Percentiles rank a stretch among this genome's conserved stretches.
Conservation (phyloP, 139 green algal species). For the Coelastrella sp. region DNA sequence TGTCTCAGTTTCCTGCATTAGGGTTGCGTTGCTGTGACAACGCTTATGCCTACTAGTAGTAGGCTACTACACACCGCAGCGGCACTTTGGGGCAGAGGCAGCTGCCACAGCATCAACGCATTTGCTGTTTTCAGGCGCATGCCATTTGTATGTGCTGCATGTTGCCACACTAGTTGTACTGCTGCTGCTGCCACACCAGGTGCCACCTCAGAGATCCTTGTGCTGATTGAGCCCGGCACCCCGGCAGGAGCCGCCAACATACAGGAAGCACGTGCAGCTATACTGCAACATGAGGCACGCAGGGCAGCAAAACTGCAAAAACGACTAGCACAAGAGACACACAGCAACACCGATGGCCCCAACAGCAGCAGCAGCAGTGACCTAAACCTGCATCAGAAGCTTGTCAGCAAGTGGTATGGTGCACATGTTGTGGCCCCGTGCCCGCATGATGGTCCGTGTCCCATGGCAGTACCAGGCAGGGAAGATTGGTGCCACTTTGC, state of each 20-base stretch:
- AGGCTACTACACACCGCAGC: too few relatives aligned
- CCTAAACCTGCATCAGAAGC: slow-evolving; percentile 34
- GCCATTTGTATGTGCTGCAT: background rate
- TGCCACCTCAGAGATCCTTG: slow-evolving; percentile 61
- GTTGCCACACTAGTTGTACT: slow-evolving; percentile 16
- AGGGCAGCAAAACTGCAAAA: slow-evolving; percentile 30
- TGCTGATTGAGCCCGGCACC: slow-evolving; percentile 88
- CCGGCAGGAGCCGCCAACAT: slow-evolving; percentile 71
- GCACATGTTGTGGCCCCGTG: slow-evolving; percentile 88
- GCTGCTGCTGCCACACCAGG: background rate
- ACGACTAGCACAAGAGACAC: background rate
- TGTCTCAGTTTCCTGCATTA: too few relatives aligned
- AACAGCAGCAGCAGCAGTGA: slow-evolving; percentile 38
- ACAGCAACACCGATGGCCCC: background rate
- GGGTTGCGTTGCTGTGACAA: too few relatives aligned
- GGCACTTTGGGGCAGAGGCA: too few relatives aligned
- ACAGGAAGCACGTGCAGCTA: slow-evolving; percentile 56
- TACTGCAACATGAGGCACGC: slow-evolving; percentile 50
- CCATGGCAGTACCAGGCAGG: slow-evolving; percentile 60
- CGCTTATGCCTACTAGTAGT: too few relatives aligned
- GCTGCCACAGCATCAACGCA: too few relatives aligned
- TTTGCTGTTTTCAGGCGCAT: too few relatives aligned
- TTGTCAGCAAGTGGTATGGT: slow-evolving; percentile 23
- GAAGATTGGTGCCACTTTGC: slow-evolving; percentile 85
- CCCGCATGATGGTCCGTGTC: slow-evolving; percentile 85